These are phyloP conservation scores for Picea sitchensis DNA, from an alignment of 75 land plant genomes.

Conservation along the genomic window DNA sequence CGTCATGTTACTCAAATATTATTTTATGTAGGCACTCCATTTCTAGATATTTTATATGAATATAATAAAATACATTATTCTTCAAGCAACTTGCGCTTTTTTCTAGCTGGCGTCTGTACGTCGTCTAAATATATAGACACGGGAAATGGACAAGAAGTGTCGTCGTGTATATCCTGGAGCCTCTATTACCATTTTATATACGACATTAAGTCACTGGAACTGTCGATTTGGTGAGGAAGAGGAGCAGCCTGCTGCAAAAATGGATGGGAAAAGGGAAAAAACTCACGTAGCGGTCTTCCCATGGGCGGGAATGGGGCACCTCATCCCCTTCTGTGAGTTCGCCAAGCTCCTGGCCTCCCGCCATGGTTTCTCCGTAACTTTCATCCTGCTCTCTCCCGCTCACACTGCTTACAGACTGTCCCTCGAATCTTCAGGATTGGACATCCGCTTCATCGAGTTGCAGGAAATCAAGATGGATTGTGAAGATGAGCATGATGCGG, in stretches of 20 bases:
- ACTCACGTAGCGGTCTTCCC: slow-evolving; percentile 2
- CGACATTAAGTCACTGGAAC: too few species aligned
- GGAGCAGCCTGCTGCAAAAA: not conserved
- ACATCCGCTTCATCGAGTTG: not conserved
- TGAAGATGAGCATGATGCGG: not conserved
- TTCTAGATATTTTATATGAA: too few species aligned
- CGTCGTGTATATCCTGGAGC: too few species aligned
- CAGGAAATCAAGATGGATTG: not conserved
- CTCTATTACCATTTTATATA: too few species aligned
- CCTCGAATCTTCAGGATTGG: not conserved
- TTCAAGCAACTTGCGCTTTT: too few species aligned
- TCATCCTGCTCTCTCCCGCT: not conserved
- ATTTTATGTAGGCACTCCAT: too few species aligned
- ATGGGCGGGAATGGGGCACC: slow-evolving; percentile 18
- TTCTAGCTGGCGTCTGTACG: too few species aligned
- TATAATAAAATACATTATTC: too few species aligned
- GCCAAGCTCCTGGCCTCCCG: not conserved
- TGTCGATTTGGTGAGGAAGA: too few species aligned
- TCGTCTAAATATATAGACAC: too few species aligned
- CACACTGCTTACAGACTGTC: not conserved
- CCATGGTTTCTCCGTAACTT: not conserved
- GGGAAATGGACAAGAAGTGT: too few species aligned
- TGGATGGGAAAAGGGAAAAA: not conserved
- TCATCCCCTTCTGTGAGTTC: slow-evolving; percentile 5
- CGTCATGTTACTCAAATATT: too few species aligned